These are phyloP conservation scores for Nicotiana obtusifolia DNA, from an alignment of 257 asterid species.

Conservation along the genomic window DNA sequence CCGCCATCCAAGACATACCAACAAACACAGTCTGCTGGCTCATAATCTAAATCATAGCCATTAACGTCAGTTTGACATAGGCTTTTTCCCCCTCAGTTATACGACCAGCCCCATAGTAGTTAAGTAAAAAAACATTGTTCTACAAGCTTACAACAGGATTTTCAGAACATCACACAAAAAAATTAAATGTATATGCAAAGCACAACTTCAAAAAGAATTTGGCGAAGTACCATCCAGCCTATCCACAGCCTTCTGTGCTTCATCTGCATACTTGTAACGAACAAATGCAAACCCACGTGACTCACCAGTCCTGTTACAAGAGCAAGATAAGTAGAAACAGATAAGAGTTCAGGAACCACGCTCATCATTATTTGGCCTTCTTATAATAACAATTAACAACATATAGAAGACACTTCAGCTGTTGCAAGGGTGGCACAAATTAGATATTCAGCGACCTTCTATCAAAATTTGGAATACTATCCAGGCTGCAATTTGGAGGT, in stretches of 20 bases:
- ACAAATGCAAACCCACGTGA: slow-evolving; percentile 97
- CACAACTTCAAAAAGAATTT: not conserved
- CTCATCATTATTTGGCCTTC: not conserved
- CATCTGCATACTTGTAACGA: slow-evolving; percentile 91
- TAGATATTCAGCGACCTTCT: no score
- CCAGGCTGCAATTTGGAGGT: no score
- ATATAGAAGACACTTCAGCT: no score
- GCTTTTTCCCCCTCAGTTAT: not conserved
- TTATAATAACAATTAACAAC: not conserved
- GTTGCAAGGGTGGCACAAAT: no score
- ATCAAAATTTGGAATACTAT: no score
- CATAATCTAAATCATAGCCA: not conserved
- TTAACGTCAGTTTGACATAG: not conserved
- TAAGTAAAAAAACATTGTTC: not conserved
- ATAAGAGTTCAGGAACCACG: not conserved
- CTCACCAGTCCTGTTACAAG: slow-evolving; percentile 75
- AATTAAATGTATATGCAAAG: not conserved
- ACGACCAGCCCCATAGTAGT: not conserved
- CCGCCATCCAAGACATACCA: not conserved
- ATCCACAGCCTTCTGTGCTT: slow-evolving; percentile 89
- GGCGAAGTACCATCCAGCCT: slow-evolving; percentile 70
- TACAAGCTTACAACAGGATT: not conserved
- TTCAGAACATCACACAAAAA: not conserved
- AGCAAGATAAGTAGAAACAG: not conserved
- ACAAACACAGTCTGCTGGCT: not conserved